A percentile compares a stretch with the other conserved stretches of the same genome.
Evolutionary conservation across 78 protist species (phyloP).

Genomic region (Polysphondylium violaceum): DNA sequence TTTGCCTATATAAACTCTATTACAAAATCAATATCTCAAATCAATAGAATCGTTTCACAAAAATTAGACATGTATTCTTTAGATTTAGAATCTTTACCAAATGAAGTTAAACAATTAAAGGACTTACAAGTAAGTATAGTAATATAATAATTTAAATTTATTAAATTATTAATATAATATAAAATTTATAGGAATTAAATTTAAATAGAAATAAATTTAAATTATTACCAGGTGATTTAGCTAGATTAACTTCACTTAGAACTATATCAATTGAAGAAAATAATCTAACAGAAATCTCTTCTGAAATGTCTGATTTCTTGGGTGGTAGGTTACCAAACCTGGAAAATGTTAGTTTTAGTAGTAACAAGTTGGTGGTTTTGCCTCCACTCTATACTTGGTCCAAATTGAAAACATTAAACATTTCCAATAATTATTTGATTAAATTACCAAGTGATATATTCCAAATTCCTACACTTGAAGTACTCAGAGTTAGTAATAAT

Average conservation of each 20-base stretch:
- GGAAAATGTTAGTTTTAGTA: constrained; percentile 56
- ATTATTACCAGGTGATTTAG: constrained; percentile 63
- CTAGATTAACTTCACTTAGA: constrained; percentile 42
- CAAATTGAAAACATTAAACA: constrained; percentile 46
- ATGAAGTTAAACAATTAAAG: constrained; percentile 58
- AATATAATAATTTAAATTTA: not conserved
- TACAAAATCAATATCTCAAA: constrained; percentile 23
- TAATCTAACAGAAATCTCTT: constrained; percentile 49
- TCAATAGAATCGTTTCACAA: not conserved
- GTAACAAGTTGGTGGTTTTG: constrained; percentile 8
- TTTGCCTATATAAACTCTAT: constrained; percentile 18
- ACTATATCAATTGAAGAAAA: constrained; percentile 51
- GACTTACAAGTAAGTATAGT: constrained; percentile 14
- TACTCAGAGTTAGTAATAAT: constrained; percentile 55
- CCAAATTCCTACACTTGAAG: constrained; percentile 48
- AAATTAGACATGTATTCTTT: constrained; percentile 42
- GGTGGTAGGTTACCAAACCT: constrained; percentile 26
- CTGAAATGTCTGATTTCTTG: constrained; percentile 42
- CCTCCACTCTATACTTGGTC: constrained; percentile 67
- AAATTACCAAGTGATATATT: constrained; percentile 62
- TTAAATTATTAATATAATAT: not conserved
- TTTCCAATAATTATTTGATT: constrained; percentile 48
- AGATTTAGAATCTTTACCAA: constrained; percentile 61
- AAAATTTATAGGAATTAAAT: constrained; percentile 31
- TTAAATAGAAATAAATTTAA: constrained; percentile 53